A percentile compares a stretch with the other conserved stretches of the same genome.
Evolutionary conservation across 352 stramenopile genomes (phyloP).

Genomic region (Phytophthora pistaciae): DNA sequence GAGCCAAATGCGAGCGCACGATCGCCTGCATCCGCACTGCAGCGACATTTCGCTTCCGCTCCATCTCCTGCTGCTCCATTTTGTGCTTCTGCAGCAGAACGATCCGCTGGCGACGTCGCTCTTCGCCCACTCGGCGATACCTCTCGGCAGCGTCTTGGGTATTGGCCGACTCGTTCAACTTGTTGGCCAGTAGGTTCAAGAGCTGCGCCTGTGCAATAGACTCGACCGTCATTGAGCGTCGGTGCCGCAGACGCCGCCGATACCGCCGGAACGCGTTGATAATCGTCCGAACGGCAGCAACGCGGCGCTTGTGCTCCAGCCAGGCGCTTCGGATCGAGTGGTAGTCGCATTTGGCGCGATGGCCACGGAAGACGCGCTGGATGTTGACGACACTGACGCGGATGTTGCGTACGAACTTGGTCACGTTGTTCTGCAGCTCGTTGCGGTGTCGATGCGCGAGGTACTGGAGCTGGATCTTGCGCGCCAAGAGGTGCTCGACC

Average conservation of each 20-base stretch:
- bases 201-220: constrained; percentile 63
- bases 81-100: constrained; percentile 60
- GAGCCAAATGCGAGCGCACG: constrained; percentile 53
- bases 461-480: constrained; percentile 69
- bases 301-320: constrained; percentile 33
- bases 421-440: constrained; percentile 42
- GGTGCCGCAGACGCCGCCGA: constrained; percentile 51
- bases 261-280: constrained; percentile 56
- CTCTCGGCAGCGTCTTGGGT: constrained; percentile 40
- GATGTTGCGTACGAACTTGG: constrained; percentile 40
- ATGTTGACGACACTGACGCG: constrained; percentile 53
- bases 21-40: constrained; percentile 62
- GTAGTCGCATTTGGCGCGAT: constrained; percentile 54
- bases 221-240: constrained; percentile 65
- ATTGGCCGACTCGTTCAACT: constrained; percentile 35
- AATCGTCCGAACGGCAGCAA: constrained; percentile 43
- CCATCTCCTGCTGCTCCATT: constrained; percentile 60
- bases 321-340: constrained; percentile 25
- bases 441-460: constrained; percentile 47
- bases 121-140: constrained; percentile 62
- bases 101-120: constrained; percentile 60
- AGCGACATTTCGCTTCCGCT: constrained; percentile 46
- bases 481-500: constrained; percentile 48
- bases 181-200: constrained; percentile 50
- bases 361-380: constrained; percentile 61